Percentiles rank a stretch among this genome's conserved stretches.
Evolutionary conservation across 768 basidiomycete species (phyloP).

Genomic region (Leccinum uliginosum): DNA sequence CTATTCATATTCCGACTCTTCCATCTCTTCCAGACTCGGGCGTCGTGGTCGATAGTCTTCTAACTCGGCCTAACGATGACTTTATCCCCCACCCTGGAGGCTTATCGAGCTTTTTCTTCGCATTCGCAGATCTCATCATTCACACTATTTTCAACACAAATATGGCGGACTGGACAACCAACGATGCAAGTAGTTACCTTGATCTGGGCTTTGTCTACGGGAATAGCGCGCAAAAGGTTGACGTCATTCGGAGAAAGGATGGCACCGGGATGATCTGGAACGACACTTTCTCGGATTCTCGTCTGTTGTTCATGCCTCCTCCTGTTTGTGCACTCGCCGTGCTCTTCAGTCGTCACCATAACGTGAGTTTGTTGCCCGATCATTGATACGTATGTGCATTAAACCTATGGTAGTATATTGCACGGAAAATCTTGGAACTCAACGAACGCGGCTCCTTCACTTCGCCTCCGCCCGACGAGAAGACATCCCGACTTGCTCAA

Average conservation of each 20-base stretch:
- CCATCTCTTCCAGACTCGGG: constrained; percentile 60
- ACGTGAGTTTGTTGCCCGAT: constrained; percentile 38
- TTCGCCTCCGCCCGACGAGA: constrained; percentile 14
- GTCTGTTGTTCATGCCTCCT: constrained; percentile 71
- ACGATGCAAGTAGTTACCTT: constrained; percentile 68
- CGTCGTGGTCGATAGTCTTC: constrained; percentile 67
- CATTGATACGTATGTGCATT: neutral
- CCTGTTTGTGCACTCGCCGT: constrained; percentile 63
- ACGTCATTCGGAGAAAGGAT: constrained; percentile 54
- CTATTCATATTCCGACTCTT: constrained; percentile 37
- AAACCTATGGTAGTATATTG: constrained; percentile 51
- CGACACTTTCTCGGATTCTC: constrained; percentile 65
- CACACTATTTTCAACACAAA: constrained; percentile 67
- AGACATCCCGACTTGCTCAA: constrained; percentile 37
- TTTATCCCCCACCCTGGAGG: constrained; percentile 61
- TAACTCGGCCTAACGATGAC: constrained; percentile 35
- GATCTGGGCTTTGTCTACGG: constrained; percentile 78
- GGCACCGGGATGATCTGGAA: constrained; percentile 62
- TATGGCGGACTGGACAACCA: constrained; percentile 46
- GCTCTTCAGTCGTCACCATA: constrained; percentile 70
- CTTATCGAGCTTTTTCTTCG: constrained; percentile 70
- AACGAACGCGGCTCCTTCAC: constrained; percentile 57
- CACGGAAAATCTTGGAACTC: constrained; percentile 59
- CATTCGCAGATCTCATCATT: constrained; percentile 73
- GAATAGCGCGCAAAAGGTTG: constrained; percentile 41